These are phyloP conservation scores for Syncephalastrum monosporum DNA, from an alignment of 371 early-diverging fungal genomes.

Conservation along the genomic window DNA sequence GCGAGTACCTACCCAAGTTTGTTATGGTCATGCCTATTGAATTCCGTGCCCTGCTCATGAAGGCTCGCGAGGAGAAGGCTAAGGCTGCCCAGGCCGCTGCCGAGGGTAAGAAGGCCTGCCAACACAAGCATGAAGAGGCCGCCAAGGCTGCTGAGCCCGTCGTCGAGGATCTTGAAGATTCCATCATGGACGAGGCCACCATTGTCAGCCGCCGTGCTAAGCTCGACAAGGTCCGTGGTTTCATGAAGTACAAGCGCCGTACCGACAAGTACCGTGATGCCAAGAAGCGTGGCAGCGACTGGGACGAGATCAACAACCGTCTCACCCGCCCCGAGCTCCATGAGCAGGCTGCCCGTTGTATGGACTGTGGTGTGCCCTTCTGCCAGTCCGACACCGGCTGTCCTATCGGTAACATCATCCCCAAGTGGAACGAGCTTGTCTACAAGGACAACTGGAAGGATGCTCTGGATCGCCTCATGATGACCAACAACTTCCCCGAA, in stretches of 20 bases:
- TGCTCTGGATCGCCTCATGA: constrained; percentile 87
- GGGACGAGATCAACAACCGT: constrained; percentile 91
- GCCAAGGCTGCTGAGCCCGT: constrained; percentile 35
- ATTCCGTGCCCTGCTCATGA: constrained; percentile 73
- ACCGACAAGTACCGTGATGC: constrained; percentile 84
- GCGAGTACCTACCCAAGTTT: constrained; percentile 38
- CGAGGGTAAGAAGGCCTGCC: too few relatives aligned
- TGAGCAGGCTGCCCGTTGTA: constrained; percentile 96
- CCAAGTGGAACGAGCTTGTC: constrained; percentile 97
- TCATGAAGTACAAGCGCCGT: constrained; percentile 90
- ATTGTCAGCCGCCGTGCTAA: constrained; percentile 63
- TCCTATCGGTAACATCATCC: constrained; percentile 96
- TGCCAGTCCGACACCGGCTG: constrained; percentile 96
- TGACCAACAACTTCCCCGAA: constrained; percentile 98
- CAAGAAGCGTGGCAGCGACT: constrained; percentile 82
- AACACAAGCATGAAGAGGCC: too few relatives aligned
- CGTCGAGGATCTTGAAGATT: constrained; percentile 92
- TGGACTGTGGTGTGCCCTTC: constrained; percentile 98
- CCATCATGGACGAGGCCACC: constrained; percentile 70
- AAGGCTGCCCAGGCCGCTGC: background rate
- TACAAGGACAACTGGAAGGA: constrained; percentile 93
- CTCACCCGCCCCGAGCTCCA: constrained; percentile 77
- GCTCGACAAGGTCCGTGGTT: constrained; percentile 85
- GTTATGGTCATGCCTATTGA: constrained; percentile 90
- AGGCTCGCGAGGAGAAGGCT: background rate